These are phyloP conservation scores for Ceratobasidium sp. DNA, from an alignment of 1,284 basidiomycete species.

Conservation along the genomic window DNA sequence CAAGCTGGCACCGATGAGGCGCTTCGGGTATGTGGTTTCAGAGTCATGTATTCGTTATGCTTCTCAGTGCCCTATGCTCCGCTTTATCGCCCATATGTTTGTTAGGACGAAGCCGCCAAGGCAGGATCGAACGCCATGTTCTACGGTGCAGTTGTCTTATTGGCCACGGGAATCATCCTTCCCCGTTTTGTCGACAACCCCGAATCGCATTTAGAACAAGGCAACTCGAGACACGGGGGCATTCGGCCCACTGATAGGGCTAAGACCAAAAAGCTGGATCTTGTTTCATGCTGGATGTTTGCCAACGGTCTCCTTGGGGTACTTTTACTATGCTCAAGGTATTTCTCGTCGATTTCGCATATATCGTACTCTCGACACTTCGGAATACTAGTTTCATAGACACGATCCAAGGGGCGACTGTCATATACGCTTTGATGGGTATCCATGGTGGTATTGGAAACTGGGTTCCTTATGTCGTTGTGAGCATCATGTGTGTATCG, in stretches of 20 bases:
- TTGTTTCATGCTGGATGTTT: conserved; percentile 41
- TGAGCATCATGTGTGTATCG: conserved; percentile 44
- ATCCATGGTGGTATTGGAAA: conserved; percentile 56
- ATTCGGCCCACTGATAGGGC: not conserved
- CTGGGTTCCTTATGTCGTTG: conserved; percentile 55
- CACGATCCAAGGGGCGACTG: conserved; percentile 52
- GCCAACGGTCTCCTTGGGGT: conserved; percentile 49
- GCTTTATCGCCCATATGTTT: no score
- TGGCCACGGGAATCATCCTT: conserved; percentile 54
- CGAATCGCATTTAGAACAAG: not conserved
- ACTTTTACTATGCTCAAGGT: conserved; percentile 53
- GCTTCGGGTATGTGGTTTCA: conserved; percentile 5
- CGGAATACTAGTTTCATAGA: conserved; percentile 47
- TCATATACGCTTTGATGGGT: conserved; percentile 56
- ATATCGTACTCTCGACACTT: not conserved
- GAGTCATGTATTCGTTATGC: not conserved
- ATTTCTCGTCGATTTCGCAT: conserved; percentile 31
- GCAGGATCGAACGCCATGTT: conserved; percentile 59
- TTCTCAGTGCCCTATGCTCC: not conserved
- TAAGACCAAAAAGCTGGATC: not conserved
- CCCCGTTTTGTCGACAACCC: conserved; percentile 53
- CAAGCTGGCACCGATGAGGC: conserved; percentile 45
- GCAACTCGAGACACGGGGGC: not conserved
- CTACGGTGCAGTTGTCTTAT: conserved; percentile 55
- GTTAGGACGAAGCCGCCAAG: conserved; percentile 55